Conservation (phyloP, 2,329 filamentous ascomycete genomes). For the Orbilia brochopaga region DNA sequence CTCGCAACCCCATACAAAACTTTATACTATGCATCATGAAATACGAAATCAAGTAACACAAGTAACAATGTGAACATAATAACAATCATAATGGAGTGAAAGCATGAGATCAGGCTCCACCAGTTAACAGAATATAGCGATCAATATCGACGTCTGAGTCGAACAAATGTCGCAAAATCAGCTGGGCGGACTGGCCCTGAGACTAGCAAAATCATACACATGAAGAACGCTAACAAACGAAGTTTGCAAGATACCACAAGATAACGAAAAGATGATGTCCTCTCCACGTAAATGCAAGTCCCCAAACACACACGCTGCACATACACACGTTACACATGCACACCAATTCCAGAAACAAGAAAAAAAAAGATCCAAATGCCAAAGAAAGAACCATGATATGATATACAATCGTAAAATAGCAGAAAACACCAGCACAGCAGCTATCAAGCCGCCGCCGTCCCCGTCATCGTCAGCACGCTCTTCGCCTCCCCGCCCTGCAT, state of each 20-base stretch:
- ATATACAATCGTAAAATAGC: constrained; percentile 13
- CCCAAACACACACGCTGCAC: neutral
- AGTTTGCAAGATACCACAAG: neutral
- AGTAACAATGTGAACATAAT: too few species aligned
- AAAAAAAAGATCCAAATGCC: constrained; percentile 7
- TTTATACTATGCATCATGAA: too few species aligned
- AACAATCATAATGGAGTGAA: too few species aligned
- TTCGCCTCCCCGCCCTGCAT: constrained; percentile 65
- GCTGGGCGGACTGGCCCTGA: too few species aligned
- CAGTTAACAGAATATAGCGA: too few species aligned
- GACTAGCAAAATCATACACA: neutral
- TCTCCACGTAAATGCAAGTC: too few species aligned
- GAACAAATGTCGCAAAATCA: too few species aligned
- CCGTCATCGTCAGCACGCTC: constrained; percentile 59
- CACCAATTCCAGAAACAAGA: neutral
- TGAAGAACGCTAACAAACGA: neutral
- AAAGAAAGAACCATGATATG: neutral
- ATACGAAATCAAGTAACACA: too few species aligned
- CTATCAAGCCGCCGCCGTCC: constrained; percentile 46
- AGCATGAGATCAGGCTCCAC: too few species aligned
- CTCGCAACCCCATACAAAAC: too few species aligned
- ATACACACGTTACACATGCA: constrained; percentile 6
- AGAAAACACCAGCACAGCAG: neutral
- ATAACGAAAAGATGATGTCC: too few species aligned
- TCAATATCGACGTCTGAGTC: too few species aligned